Evolutionary conservation across 345 rosid genomes (phyloP).

Genomic region (Erucastrum elatum): DNA sequence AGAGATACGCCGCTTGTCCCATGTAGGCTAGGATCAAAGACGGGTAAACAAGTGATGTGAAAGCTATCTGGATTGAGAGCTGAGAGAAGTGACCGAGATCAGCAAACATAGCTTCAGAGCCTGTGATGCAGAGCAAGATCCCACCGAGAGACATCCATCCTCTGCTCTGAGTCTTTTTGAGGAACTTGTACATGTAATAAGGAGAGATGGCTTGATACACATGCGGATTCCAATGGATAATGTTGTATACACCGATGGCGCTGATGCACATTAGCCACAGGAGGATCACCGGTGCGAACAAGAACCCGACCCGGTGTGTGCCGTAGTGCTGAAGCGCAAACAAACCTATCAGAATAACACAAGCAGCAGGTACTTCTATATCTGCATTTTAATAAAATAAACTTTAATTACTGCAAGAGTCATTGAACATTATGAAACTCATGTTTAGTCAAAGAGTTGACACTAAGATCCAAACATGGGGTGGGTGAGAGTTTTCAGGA

Average conservation of each 20-base stretch:
- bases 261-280: constrained; percentile 82
- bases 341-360: constrained; percentile 68
- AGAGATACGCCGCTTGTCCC: constrained; percentile 94
- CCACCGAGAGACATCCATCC: constrained; percentile 97
- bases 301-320: constrained; percentile 83
- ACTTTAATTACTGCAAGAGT: constrained; percentile 9
- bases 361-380: constrained; percentile 77
- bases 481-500: constrained; percentile 17
- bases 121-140: constrained; percentile 80
- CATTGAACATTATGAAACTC: constrained; percentile 8
- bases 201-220: constrained; percentile 86
- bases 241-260: constrained; percentile 72
- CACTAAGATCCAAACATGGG: constrained; percentile 20
- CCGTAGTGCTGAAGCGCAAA: constrained; percentile 95
- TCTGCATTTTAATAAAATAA: constrained; percentile 48
- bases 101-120: constrained; percentile 96
- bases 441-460: constrained; percentile 10
- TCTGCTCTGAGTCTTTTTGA: constrained; percentile 70
- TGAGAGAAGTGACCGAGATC: constrained; percentile 95
- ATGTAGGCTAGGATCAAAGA: constrained; percentile 86
- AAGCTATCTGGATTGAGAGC: constrained; percentile 86
- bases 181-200: constrained; percentile 68
- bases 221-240: constrained; percentile 78
- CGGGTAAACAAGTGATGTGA: constrained; percentile 81
- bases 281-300: constrained; percentile 82